These are phyloP conservation scores for Russula olivacea DNA, from an alignment of 768 basidiomycete genomes.

Conservation along the genomic window DNA sequence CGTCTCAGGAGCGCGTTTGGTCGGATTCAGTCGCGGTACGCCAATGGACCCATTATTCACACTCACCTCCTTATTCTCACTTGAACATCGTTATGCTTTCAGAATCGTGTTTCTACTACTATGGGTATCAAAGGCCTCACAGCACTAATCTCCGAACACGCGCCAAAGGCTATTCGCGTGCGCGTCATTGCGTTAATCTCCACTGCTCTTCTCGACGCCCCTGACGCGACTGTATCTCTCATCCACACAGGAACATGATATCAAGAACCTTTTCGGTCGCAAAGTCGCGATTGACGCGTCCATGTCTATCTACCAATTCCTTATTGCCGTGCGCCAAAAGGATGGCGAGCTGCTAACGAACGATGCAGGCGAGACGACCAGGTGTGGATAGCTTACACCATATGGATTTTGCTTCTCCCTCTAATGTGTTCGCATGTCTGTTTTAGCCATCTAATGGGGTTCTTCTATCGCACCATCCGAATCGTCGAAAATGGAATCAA, in stretches of 20 bases:
- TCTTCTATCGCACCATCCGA: slow-evolving; percentile 95
- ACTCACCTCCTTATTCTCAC: not conserved
- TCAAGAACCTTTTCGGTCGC: slow-evolving; percentile 94
- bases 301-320: slow-evolving; percentile 95
- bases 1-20: not conserved
- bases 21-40: too few species aligned
- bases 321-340: slow-evolving; percentile 93
- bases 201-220: not conserved
- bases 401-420: not conserved
- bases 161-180: slow-evolving; percentile 70
- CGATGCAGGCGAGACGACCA: slow-evolving; percentile 96
- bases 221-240: slow-evolving; percentile 8
- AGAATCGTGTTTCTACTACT: not conserved
- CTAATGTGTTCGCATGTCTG: not conserved
- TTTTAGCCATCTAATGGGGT: slow-evolving; percentile 88
- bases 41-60: too few species aligned
- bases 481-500: slow-evolving; percentile 99
- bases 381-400: slow-evolving; percentile 31
- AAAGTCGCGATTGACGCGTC: slow-evolving; percentile 99
- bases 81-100: not conserved
- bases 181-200: not conserved
- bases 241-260: slow-evolving; percentile 68
- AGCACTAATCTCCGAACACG: slow-evolving; percentile 80
- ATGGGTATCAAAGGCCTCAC: slow-evolving; percentile 98
- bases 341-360: slow-evolving; percentile 97